Base-by-base conservation (phyloP, 176 grass and related monocot species). In the Tillandsia leiboldiana region DNA sequence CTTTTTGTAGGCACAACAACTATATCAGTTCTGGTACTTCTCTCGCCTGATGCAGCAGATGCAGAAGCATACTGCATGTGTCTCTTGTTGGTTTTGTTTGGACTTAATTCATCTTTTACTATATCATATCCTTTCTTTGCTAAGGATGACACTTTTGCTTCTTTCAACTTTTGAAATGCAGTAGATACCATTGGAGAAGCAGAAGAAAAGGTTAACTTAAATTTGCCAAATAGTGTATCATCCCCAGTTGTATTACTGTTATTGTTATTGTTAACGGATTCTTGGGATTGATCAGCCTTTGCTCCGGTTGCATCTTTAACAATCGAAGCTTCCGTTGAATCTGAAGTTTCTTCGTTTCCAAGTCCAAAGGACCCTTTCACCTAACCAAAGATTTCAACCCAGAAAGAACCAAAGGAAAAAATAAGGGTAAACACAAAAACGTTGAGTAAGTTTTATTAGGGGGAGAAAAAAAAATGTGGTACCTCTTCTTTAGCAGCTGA, bases 1-100 rank as follows among this genome's bases (percentile, higher is more conserved):
- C 78, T 92, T 68, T 96, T 96, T 56, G 81, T 84, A 67, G 86
- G 81, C 56, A 90, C 66, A 78, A 96, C 59, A 83, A 90, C 84
- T 65, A 96, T 65, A 68, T 96, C 93, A 68, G 66, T 77, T 69
- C 75, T 77, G 11, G 66, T 62, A 49, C 75, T 77, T 69, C 74
- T 91, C 80, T 85, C 83, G 68, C 77, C 75, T 26, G 77, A 65
- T 67, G 69, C 76, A 76, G 84, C 64, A 71, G 75, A 87, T 52
- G 65, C 72, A 74, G 78, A 80, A 64, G 81, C 72, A 70, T 79
- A 72, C 64, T 80, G 75, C 67, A 79, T 78, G 71, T 69, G 86
- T 53, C 84, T 91, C 57, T 82, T 91, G 80, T 75, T 82, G 20
- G 71, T 76, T 81, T 68, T 27, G 53, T 77, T 58, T 57, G 88